A percentile compares a stretch with the other conserved stretches of the same genome.
Evolutionary conservation across 2,329 filamentous ascomycete genomes (phyloP).

Genomic region (Iodosphaeria phyllophila): DNA sequence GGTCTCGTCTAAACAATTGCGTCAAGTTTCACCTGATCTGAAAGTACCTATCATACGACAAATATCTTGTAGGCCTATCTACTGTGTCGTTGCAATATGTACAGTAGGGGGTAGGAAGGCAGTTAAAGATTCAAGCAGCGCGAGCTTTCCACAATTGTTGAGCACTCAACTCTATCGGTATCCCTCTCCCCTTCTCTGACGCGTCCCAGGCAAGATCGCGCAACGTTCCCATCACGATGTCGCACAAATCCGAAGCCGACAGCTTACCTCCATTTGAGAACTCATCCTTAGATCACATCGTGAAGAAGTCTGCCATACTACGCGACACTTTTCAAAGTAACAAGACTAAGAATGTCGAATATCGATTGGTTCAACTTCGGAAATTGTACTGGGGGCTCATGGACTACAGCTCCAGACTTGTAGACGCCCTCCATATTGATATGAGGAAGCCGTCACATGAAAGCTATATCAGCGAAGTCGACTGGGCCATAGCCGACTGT

Average conservation of each 20-base stretch:
- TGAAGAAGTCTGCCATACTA: slow-evolving; percentile 36
- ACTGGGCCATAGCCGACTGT: slow-evolving; percentile 67
- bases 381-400: slow-evolving; percentile 88
- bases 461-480: slow-evolving; percentile 53
- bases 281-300: slow-evolving; percentile 50
- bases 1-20: too few species aligned
- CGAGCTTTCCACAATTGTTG: too few species aligned
- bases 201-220: neutral
- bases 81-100: too few species aligned
- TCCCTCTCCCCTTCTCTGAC: neutral
- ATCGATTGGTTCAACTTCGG: slow-evolving; percentile 68
- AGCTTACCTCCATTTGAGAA: slow-evolving; percentile 31
- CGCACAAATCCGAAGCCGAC: slow-evolving; percentile 21
- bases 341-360: slow-evolving; percentile 68
- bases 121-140: too few species aligned
- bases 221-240: slow-evolving; percentile 14
- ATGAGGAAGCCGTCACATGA: slow-evolving; percentile 65
- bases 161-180: neutral
- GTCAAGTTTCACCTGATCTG: too few species aligned
- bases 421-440: slow-evolving; percentile 60
- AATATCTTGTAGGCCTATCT: too few species aligned
- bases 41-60: too few species aligned
- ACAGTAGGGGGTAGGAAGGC: too few species aligned
- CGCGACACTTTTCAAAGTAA: slow-evolving; percentile 57
- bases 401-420: slow-evolving; percentile 55